Percentiles rank a stretch among this genome's conserved stretches.
Evolutionary conservation across 2,329 filamentous ascomycete species (phyloP).

Genomic region (Aspergillus sp.): DNA sequence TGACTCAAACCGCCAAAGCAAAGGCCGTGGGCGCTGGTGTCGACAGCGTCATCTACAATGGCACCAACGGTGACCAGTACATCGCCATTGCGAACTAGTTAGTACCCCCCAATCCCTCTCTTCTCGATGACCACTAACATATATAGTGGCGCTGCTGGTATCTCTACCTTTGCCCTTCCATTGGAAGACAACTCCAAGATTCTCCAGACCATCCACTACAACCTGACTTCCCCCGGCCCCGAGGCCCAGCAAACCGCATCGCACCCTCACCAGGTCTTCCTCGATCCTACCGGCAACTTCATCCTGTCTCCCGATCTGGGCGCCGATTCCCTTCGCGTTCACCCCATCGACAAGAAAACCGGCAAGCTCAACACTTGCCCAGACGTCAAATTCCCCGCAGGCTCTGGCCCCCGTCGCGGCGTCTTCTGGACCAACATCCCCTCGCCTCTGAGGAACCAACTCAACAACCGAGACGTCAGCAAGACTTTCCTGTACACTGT

Average conservation of each 20-base stretch:
- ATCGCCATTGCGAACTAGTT: slow-evolving; percentile 37
- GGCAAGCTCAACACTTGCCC: slow-evolving; percentile 45
- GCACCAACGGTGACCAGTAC: slow-evolving; percentile 17
- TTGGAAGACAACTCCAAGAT: slow-evolving; percentile 7
- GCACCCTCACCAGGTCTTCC: slow-evolving; percentile 60
- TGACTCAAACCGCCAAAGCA: slow-evolving; percentile 16
- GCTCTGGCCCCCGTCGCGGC: slow-evolving; percentile 62
- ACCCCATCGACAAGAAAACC: slow-evolving; percentile 43
- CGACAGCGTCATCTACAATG: slow-evolving; percentile 27
- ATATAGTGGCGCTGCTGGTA: slow-evolving; percentile 22
- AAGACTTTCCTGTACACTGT: slow-evolving; percentile 40
- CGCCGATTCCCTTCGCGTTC: slow-evolving; percentile 59
- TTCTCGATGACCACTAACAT: slow-evolving; percentile 1
- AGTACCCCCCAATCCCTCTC: slow-evolving; percentile 6
- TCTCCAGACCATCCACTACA: slow-evolving; percentile 41
- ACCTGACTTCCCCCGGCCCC: slow-evolving; percentile 30
- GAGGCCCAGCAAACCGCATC: slow-evolving; percentile 50
- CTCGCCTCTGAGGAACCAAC: not conserved
- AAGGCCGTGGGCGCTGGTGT: slow-evolving; percentile 27
- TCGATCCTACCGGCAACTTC: slow-evolving; percentile 62
- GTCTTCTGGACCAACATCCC: slow-evolving; percentile 46
- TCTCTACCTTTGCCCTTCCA: slow-evolving; percentile 30
- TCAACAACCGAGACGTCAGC: not conserved
- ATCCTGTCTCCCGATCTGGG: slow-evolving; percentile 64
- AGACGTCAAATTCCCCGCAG: slow-evolving; percentile 39